phyloP scores from a whole-genome alignment of 2,329 filamentous ascomycete genomes.

The Diaporthe velutina region DNA sequence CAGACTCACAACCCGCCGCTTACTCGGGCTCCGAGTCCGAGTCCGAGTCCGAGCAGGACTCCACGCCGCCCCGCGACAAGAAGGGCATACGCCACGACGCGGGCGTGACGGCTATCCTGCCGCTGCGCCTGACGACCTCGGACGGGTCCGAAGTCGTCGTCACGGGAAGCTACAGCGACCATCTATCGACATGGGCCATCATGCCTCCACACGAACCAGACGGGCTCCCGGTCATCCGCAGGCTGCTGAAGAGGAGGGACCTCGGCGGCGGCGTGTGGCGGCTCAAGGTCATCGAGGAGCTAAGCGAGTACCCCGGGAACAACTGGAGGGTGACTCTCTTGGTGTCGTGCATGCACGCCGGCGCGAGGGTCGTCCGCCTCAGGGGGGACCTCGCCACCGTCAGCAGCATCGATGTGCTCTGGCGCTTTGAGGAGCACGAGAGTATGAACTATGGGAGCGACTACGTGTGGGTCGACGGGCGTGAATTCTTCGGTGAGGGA shows the following conservation, averaged over 20 bases:
- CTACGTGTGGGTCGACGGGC: constrained; percentile 58
- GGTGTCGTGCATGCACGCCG: constrained; percentile 95
- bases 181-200: constrained; percentile 75
- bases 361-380: constrained; percentile 74
- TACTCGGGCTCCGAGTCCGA: not conserved
- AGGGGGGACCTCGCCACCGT: constrained; percentile 48
- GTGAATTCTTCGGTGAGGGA: constrained; percentile 39
- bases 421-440: constrained; percentile 84
- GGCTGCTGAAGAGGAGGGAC: constrained; percentile 72
- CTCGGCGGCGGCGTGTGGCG: constrained; percentile 91
- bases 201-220: constrained; percentile 56
- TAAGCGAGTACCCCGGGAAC: constrained; percentile 40
- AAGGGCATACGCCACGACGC: constrained; percentile 70
- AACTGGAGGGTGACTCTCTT: constrained; percentile 56
- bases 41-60: not conserved
- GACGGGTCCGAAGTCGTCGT: constrained; percentile 71
- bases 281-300: constrained; percentile 69
- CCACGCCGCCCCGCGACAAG: not conserved
- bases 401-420: constrained; percentile 76
- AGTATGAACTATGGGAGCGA: constrained; percentile 97
- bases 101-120: constrained; percentile 89
- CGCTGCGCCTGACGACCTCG: constrained; percentile 62
- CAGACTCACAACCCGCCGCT: not conserved
- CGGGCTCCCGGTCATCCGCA: constrained; percentile 48
- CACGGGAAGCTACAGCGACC: constrained; percentile 94